phyloP scores from a whole-genome alignment of 1,139 yeast species.

The Zygosaccharomyces pseudobailii region DNA sequence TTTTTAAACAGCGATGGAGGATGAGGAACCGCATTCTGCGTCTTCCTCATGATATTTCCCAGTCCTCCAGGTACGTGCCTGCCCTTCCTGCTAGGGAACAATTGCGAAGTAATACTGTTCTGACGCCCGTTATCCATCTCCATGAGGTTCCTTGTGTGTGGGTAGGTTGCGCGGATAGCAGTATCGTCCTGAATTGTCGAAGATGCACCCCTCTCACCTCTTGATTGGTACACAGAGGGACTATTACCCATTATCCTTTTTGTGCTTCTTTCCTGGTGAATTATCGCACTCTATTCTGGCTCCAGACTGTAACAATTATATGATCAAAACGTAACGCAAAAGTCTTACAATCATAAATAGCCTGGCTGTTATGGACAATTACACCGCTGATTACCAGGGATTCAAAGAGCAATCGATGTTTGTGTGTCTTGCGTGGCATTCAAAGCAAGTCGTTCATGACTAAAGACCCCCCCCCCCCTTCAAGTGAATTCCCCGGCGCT shows the following conservation, averaged over 20 bases:
- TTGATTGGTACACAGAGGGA: slow-evolving; percentile 10
- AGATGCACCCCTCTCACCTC: neutral
- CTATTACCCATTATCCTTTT: slow-evolving; percentile 13
- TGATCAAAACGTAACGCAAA: neutral
- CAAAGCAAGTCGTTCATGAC: neutral
- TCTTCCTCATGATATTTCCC: slow-evolving; percentile 4
- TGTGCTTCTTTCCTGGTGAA: neutral
- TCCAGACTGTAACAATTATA: neutral
- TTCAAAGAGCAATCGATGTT: neutral
- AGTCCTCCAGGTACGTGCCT: slow-evolving; percentile 8
- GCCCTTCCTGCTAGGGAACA: slow-evolving; percentile 20
- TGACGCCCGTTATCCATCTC: slow-evolving; percentile 14
- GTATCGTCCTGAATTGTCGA: neutral
- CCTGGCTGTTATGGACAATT: too few species aligned
- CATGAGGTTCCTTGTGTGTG: neutral
- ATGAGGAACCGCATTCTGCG: slow-evolving; percentile 1
- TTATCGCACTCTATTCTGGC: neutral
- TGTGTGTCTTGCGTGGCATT: neutral
- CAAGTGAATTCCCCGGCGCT: neutral
- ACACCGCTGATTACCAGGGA: too few species aligned
- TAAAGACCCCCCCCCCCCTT: neutral
- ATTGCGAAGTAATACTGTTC: slow-evolving; percentile 22
- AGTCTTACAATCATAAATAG: neutral
- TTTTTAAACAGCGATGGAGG: slow-evolving; percentile 17
- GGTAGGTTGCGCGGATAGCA: neutral